These are phyloP conservation scores for Begonia loranthoides DNA, from an alignment of 306 rosid species.

Conservation along the genomic window DNA sequence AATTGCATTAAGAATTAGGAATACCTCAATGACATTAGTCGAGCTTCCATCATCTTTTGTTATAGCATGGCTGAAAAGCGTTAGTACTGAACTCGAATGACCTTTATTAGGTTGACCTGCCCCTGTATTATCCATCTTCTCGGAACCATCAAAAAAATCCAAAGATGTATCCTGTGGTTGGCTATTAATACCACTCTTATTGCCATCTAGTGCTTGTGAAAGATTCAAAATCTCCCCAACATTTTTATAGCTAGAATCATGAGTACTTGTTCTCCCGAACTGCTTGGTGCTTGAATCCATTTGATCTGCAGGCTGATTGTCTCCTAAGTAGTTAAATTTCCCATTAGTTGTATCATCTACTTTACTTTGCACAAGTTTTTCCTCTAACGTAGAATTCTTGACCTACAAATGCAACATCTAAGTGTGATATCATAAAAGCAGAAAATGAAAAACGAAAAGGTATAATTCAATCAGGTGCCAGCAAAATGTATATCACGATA, in stretches of 20 bases:
- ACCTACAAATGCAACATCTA: conserved; percentile 36
- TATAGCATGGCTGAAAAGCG: conserved; percentile 51
- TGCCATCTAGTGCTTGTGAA: conserved; percentile 28
- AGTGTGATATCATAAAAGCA: not conserved
- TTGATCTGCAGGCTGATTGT: conserved; percentile 27
- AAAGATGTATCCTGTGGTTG: conserved; percentile 30
- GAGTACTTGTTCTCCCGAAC: conserved; percentile 26
- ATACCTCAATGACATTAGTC: conserved; percentile 49
- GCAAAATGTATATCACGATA: too few relatives aligned
- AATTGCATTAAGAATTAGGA: conserved; percentile 2
- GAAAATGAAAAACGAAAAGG: too few relatives aligned
- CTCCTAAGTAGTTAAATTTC: conserved; percentile 31
- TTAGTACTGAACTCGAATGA: conserved; percentile 51
- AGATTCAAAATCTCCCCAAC: conserved; percentile 27
- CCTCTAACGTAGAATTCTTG: conserved; percentile 33
- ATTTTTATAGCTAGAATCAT: conserved; percentile 25
- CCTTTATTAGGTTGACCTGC: conserved; percentile 17
- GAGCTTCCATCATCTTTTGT: conserved; percentile 29
- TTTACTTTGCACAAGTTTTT: conserved; percentile 19
- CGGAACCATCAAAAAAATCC: conserved; percentile 46
- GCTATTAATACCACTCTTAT: conserved; percentile 28
- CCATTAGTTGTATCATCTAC: conserved; percentile 23
- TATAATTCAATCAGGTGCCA: too few relatives aligned
- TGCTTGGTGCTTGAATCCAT: conserved; percentile 28
- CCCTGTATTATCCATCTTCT: conserved; percentile 18